Percentiles rank a stretch among this genome's conserved stretches.
These are phyloP conservation scores for Limnanthes douglasii DNA, from an alignment of 345 rosid species.

Conservation along the genomic window DNA sequence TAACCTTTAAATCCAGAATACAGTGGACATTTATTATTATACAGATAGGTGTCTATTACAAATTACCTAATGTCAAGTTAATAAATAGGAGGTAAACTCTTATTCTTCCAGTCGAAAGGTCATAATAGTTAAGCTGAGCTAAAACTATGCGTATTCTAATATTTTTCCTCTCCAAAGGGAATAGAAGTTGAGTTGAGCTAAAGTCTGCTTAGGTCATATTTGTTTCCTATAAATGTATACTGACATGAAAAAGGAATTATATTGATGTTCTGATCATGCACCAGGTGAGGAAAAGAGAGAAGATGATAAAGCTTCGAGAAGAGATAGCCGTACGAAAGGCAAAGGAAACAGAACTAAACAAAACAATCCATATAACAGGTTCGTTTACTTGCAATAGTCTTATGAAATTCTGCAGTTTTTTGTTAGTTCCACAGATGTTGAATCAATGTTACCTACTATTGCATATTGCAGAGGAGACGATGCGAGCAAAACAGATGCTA, in stretches of 20 bases:
- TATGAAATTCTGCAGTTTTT: too few species aligned
- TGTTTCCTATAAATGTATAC: too few species aligned
- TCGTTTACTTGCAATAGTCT: not conserved
- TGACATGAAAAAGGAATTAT: constrained; percentile 1
- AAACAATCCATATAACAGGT: constrained; percentile 97
- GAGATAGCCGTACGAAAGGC: constrained; percentile 96
- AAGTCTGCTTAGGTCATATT: too few species aligned
- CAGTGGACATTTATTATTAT: not conserved
- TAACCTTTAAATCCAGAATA: not conserved
- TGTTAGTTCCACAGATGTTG: not conserved
- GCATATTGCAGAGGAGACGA: constrained; percentile 72
- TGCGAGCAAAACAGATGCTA: constrained; percentile 95
- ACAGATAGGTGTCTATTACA: too few species aligned
- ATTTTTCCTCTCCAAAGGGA: too few species aligned
- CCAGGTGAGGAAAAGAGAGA: constrained; percentile 76
- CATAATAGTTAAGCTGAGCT: too few species aligned
- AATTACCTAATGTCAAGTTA: too few species aligned
- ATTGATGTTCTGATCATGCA: constrained; percentile 7
- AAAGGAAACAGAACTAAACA: constrained; percentile 86
- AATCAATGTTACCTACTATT: not conserved
- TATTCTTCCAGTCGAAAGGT: too few species aligned
- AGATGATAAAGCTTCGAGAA: constrained; percentile 75
- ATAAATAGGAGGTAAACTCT: too few species aligned
- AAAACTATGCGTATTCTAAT: too few species aligned
- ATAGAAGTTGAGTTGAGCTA: too few species aligned